phyloP scores from a whole-genome alignment of 2,329 filamentous ascomycete species.

The Elsinoe fawcettii region DNA sequence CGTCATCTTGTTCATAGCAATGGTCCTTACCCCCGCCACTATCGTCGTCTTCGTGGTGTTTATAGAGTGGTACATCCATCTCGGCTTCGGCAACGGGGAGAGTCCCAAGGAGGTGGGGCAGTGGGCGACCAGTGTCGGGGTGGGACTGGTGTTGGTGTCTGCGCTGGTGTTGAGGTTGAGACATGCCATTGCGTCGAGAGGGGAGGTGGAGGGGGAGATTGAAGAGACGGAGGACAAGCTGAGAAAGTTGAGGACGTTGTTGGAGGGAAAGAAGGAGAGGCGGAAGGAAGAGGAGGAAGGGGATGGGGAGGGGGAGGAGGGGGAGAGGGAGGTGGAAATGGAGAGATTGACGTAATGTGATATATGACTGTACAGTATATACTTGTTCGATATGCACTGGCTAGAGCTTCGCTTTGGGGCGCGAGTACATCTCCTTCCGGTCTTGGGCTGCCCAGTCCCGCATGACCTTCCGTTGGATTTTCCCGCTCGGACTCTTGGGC shows the following conservation, averaged over 20 bases:
- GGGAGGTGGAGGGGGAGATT: conserved; percentile 1
- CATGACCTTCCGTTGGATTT: conserved; percentile 51
- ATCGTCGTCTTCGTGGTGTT: conserved; percentile 2
- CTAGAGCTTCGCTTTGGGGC: conserved; percentile 23
- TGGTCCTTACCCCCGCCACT: neutral
- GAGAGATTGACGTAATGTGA: neutral
- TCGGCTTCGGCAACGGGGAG: neutral
- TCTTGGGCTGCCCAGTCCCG: conserved; percentile 52
- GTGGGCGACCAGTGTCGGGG: conserved; percentile 10
- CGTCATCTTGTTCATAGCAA: neutral
- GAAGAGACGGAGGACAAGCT: neutral
- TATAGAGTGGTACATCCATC: conserved; percentile 11
- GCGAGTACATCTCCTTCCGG: conserved; percentile 24
- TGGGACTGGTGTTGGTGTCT: neutral
- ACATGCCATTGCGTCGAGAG: neutral
- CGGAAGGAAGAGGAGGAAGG: neutral
- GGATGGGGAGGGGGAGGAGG: neutral
- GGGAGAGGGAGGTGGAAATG: neutral
- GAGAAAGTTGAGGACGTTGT: neutral
- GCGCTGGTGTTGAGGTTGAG: conserved; percentile 8
- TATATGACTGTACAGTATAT: conserved; percentile 8
- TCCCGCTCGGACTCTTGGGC: conserved; percentile 50
- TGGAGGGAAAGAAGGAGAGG: neutral
- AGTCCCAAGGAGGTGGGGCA: conserved; percentile 1
- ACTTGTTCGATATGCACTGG: neutral